A percentile compares a stretch with the other conserved stretches of the same genome.
phyloP scores from a whole-genome alignment of 352 stramenopile genomes.

The Phytophthora idaei region DNA sequence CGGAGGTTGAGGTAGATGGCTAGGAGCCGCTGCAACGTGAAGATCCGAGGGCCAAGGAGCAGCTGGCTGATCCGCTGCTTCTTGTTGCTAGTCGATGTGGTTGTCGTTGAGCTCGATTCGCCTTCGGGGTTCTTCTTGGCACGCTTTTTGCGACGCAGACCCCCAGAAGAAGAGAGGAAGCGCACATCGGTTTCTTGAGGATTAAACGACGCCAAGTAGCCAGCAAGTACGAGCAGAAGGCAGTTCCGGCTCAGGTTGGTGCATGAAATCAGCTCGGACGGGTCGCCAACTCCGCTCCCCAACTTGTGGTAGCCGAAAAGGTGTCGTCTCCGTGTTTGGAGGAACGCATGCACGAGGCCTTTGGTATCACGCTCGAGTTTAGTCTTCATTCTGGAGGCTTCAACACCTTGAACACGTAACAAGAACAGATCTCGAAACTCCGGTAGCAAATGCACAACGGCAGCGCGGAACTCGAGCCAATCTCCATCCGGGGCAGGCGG shows the following conservation, averaged over 20 bases:
- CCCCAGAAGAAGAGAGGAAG: slow-evolving; percentile 72
- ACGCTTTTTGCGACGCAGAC: slow-evolving; percentile 57
- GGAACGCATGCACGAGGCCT: slow-evolving; percentile 40
- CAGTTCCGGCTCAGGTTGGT: slow-evolving; percentile 69
- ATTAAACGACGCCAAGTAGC: slow-evolving; percentile 82
- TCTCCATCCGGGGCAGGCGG: slow-evolving; percentile 54
- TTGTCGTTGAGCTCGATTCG: slow-evolving; percentile 10
- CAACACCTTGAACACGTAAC: slow-evolving; percentile 10
- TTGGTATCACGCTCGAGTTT: slow-evolving; percentile 49
- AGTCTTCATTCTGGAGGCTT: slow-evolving; percentile 30
- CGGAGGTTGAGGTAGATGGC: slow-evolving; percentile 82
- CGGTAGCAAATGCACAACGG: slow-evolving; percentile 59
- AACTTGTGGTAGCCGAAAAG: slow-evolving; percentile 74
- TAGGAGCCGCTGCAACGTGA: slow-evolving; percentile 70
- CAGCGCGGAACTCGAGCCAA: slow-evolving; percentile 69
- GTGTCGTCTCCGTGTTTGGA: slow-evolving; percentile 56
- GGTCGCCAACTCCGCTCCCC: slow-evolving; percentile 17
- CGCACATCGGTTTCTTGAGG: slow-evolving; percentile 73
- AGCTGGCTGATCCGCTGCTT: slow-evolving; percentile 63
- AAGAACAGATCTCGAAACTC: slow-evolving; percentile 45
- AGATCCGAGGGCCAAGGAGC: slow-evolving; percentile 75
- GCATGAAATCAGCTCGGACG: slow-evolving; percentile 58
- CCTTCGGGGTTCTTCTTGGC: slow-evolving; percentile 34
- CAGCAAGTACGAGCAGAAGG: slow-evolving; percentile 72
- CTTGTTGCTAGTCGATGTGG: slow-evolving; percentile 30